Evolutionary conservation across 2,329 filamentous ascomycete genomes (phyloP).

Genomic region (Aspergillaceae sp.): DNA sequence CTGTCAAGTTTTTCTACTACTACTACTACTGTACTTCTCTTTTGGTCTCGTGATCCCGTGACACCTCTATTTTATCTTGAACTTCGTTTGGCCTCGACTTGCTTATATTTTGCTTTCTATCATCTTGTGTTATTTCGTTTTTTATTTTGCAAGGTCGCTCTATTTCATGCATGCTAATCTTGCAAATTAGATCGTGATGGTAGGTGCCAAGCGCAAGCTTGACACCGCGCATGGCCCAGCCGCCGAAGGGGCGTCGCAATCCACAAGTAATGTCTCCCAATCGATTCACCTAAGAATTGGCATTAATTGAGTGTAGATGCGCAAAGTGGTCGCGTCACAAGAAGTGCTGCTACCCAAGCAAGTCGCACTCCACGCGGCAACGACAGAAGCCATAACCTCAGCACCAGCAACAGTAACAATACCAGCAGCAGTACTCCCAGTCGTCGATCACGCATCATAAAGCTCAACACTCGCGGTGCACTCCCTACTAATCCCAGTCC

Average conservation of each 20-base stretch:
- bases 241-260: constrained; percentile 12
- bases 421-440: constrained; percentile 4
- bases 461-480: constrained; percentile 12
- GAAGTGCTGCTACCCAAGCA: background rate
- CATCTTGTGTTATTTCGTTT: no score
- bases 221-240: constrained; percentile 17
- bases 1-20: background rate
- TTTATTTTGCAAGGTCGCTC: no score
- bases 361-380: background rate
- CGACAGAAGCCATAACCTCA: constrained; percentile 1
- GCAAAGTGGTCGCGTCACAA: constrained; percentile 3
- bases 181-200: constrained; percentile 21
- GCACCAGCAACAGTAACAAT: constrained; percentile 5
- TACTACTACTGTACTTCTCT: background rate
- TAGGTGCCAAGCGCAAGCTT: constrained; percentile 28
- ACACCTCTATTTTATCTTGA: background rate
- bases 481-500: constrained; percentile 5
- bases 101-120: constrained; percentile 1
- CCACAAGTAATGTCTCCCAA: constrained; percentile 13
- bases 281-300: background rate
- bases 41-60: background rate
- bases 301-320: background rate
- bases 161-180: background rate
- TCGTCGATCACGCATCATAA: constrained; percentile 16
- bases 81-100: background rate